Base-by-base conservation (phyloP, 345 rosid genomes). In the Corchorus olitorius region DNA sequence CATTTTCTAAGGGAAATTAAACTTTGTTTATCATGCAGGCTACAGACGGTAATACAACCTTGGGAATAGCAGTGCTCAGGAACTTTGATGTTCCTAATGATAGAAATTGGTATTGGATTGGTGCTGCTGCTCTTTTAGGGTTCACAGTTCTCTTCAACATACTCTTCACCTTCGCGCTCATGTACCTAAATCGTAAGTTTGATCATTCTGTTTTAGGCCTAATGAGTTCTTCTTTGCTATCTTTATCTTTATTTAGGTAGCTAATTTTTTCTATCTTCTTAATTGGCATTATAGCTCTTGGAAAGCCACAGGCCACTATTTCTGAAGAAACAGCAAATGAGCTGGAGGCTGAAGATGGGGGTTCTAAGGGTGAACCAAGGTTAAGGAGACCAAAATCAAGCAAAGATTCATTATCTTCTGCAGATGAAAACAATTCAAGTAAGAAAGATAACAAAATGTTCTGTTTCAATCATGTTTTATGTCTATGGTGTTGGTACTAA, bases 101-200 rank as follows among this genome's bases (percentile, higher is more conserved):
- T 4, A 78, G 50, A 62, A 77, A 87, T 68, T 90, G 94, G 94
- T 90, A 82, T 74, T 90, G 91, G 92, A 89, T 89, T 61, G 94
- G 94, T 3, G 87, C 65, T 17, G 91, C 74, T 27, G 87, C 87
- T 56, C 87, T 85, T 77, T 3, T 85, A 0, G 91, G 90, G 22
- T 90, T 87, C 79, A 50, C 77, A 17, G 73, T 90, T 61, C 85
- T 90, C 54, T 87, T 86, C 83, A 90, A 90, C 61, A 66, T 86
- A 78, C 84, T 90, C 65, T 87, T 84, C 64, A 90, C 89, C 50
- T 55, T 89, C 1, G 56, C 90, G 1, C 89, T 90, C 16, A 82
- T 73, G 83, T 89, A 82, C 85, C 80, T 90, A 11, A 80, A 39
- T 45, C 83, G 94, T 90, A 79, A 86, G 95, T 83, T 34, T 20